Conservation (phyloP, 768 basidiomycete genomes). For the Arthromyces matolae region DNA sequence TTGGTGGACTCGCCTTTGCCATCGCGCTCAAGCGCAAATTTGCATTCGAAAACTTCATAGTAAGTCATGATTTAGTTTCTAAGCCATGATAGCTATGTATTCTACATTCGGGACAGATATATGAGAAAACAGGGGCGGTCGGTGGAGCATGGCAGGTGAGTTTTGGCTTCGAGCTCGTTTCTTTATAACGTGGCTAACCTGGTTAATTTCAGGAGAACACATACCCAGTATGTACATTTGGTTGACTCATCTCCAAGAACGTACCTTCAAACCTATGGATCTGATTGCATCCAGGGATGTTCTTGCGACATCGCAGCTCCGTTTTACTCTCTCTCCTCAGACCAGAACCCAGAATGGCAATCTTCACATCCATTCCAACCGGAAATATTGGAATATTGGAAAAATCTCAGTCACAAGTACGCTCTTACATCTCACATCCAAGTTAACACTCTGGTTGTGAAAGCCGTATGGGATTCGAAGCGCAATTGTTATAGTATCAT, state of each 20-base stretch:
- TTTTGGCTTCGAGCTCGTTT: constrained; percentile 1
- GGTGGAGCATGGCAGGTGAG: constrained; percentile 54
- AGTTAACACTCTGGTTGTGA: constrained; percentile 42
- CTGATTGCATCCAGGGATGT: constrained; percentile 32
- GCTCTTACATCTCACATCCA: constrained; percentile 35
- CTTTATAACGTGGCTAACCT: neutral
- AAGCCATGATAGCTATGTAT: too few relatives aligned
- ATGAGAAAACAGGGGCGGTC: constrained; percentile 40
- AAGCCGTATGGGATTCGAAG: constrained; percentile 41
- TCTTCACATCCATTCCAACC: constrained; percentile 36
- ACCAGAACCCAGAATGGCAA: constrained; percentile 39
- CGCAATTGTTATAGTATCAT: constrained; percentile 34
- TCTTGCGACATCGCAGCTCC: constrained; percentile 35
- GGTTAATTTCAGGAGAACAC: constrained; percentile 28
- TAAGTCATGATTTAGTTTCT: constrained; percentile 15
- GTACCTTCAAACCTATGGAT: neutral
- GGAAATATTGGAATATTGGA: constrained; percentile 39
- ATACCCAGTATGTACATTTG: constrained; percentile 26
- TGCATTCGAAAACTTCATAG: constrained; percentile 38
- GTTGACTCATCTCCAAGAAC: neutral
- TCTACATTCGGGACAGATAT: constrained; percentile 31
- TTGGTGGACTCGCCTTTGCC: constrained; percentile 40
- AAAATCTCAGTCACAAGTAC: constrained; percentile 35
- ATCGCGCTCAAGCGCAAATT: constrained; percentile 38
- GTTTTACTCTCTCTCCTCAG: constrained; percentile 39